Conservation (phyloP, 2,329 filamentous ascomycete species). For the Cordyceps tenuipes region DNA sequence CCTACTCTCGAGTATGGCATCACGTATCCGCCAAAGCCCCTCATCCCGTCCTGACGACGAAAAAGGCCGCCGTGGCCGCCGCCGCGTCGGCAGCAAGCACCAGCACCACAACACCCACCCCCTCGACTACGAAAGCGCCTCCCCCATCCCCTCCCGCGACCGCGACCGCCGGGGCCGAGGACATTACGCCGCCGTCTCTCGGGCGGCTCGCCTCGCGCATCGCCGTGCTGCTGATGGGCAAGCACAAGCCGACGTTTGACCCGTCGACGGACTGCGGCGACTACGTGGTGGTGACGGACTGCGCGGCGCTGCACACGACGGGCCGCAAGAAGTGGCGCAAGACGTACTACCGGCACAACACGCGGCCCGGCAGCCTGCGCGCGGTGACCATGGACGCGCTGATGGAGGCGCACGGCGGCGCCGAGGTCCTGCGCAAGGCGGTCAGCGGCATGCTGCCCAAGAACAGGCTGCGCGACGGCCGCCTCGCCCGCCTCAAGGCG, state of each 20-base stretch:
- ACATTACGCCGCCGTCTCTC: conserved; percentile 65
- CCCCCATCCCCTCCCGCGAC: background rate
- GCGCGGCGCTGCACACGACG: conserved; percentile 76
- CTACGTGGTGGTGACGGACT: conserved; percentile 92
- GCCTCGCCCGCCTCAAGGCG: conserved; percentile 82
- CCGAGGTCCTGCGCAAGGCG: conserved; percentile 82
- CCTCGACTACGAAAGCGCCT: background rate
- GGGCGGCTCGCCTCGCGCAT: conserved; percentile 85
- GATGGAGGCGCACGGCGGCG: conserved; percentile 89
- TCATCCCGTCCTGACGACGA: conserved; percentile 53
- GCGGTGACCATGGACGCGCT: conserved; percentile 90
- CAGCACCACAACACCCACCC: background rate
- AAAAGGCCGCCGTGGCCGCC: conserved; percentile 20
- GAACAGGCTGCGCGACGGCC: conserved; percentile 82
- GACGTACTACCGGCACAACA: conserved; percentile 91
- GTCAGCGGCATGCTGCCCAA: conserved; percentile 97
- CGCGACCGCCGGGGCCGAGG: conserved; percentile 15
- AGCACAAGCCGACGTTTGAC: conserved; percentile 97
- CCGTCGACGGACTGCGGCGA: conserved; percentile 97
- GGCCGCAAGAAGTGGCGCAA: conserved; percentile 92
- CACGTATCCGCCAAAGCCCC: conserved; percentile 63
- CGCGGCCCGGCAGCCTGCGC: conserved; percentile 77
- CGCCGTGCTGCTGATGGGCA: conserved; percentile 86
- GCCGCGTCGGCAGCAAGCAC: background rate
- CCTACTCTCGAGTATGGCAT: conserved; percentile 96